Base-by-base conservation (phyloP, 2,329 filamentous ascomycete species). In the Aspergillus intermedius region DNA sequence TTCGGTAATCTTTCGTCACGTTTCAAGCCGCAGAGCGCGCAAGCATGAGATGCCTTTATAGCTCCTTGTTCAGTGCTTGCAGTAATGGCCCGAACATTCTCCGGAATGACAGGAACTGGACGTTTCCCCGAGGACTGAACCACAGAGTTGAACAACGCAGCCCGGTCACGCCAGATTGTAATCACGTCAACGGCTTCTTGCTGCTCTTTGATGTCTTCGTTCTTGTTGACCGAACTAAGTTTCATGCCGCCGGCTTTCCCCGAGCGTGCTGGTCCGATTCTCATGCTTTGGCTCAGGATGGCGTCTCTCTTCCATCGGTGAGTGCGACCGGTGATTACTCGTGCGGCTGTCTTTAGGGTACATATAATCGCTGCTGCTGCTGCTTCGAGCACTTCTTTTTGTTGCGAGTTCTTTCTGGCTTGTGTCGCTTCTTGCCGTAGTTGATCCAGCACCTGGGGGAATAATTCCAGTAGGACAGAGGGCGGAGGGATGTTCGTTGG, bases 401-500 rank as follows among this genome's bases (percentile, higher is more conserved):
- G 68, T 2, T 76, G 68, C 45, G 84, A 79, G 10, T 78, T 75
- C 32, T 80, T 76, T 46, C 87, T 76, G 2, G 82, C 80, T 55
- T 81, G 81, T 65, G 88, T 84, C 1, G 91, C 75, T 19, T 76
- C 74, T 15, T 77, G 71, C 52, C 84, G 80, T 4, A 84, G 83
- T 23, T 84, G 74, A 17, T 79, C 75, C 52, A 95, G 81, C 4
- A 94, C 72, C 6, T 80, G 74, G 0, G 88, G 82, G 55, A 95
- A 89, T 6, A 89, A 68, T 7, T 87, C 83, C 19, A 97, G 77
- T 12, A 97, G 75, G 17, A 95, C 78, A 1, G 88, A 88, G 1
- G 91, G 91, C 4, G 91, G 91, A 8, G 91, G 91, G 6, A 96
- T 83, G 61, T 95, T 96, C 15, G 83, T 88, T 4, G 90, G 90